phyloP scores from a whole-genome alignment of 2,329 filamentous ascomycete species.

The Hymenoscyphus fraxineus region DNA sequence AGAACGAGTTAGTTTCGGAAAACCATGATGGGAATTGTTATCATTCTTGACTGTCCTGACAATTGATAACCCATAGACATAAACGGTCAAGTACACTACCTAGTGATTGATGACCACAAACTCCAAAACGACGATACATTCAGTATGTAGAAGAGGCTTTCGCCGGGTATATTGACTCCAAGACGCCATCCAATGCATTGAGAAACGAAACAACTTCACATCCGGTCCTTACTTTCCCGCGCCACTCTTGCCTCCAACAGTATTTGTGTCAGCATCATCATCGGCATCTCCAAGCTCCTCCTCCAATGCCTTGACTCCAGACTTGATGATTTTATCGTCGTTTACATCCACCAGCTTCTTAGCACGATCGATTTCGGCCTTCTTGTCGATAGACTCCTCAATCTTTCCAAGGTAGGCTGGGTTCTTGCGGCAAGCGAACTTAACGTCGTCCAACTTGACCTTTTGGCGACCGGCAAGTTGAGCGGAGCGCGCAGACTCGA shows the following conservation, averaged over 20 bases:
- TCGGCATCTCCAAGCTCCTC: conserved; percentile 52
- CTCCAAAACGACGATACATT: neutral
- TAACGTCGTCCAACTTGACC: conserved; percentile 97
- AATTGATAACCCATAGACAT: neutral
- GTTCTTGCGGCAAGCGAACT: conserved; percentile 86
- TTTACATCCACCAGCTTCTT: conserved; percentile 71
- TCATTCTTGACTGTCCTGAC: neutral
- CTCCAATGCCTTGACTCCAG: conserved; percentile 40
- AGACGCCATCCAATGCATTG: neutral
- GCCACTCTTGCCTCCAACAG: conserved; percentile 24
- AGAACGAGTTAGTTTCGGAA: neutral
- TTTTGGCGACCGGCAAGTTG: conserved; percentile 87
- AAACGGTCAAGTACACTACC: neutral
- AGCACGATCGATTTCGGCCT: conserved; percentile 78
- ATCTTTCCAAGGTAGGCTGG: conserved; percentile 83
- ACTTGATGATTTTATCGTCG: conserved; percentile 58
- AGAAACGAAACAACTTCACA: conserved; percentile 3
- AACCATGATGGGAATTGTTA: neutral
- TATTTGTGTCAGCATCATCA: conserved; percentile 44
- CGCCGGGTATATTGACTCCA: conserved; percentile 6
- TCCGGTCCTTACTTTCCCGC: neutral
- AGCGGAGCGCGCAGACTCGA: conserved; percentile 81
- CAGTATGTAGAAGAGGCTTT: neutral
- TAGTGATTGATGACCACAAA: neutral
- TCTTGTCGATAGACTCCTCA: conserved; percentile 83